Evolutionary conservation across 2,329 filamentous ascomycete genomes (phyloP).

Genomic region (Teratosphaeria viscida): DNA sequence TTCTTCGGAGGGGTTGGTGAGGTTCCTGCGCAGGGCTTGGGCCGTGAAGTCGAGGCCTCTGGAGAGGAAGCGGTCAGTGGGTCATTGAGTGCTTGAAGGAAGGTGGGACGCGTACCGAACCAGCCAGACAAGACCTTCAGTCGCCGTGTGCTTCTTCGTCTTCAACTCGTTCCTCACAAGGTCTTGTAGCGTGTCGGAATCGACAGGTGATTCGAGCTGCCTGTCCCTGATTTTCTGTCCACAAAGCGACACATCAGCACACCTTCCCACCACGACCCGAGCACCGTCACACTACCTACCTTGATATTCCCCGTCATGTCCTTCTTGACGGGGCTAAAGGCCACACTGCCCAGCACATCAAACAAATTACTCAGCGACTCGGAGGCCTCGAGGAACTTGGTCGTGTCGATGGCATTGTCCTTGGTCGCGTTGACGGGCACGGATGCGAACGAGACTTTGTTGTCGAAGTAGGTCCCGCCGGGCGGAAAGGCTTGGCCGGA

Average conservation of each 20-base stretch:
- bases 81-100: not conserved
- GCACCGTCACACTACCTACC: constrained; percentile 37
- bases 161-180: constrained; percentile 82
- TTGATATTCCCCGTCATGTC: constrained; percentile 90
- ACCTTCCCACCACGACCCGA: not conserved
- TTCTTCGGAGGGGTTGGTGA: constrained; percentile 58
- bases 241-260: not conserved
- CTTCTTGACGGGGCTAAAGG: constrained; percentile 82
- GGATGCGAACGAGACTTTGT: constrained; percentile 70
- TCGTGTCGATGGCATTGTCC: constrained; percentile 68
- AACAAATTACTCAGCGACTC: constrained; percentile 83
- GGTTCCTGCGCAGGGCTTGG: constrained; percentile 69
- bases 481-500: constrained; percentile 35
- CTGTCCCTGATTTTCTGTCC: constrained; percentile 77
- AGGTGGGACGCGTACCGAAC: constrained; percentile 48
- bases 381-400: constrained; percentile 81
- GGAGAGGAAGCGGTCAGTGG: constrained; percentile 6
- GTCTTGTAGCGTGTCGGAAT: constrained; percentile 75
- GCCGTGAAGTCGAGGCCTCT: constrained; percentile 92
- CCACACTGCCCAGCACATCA: constrained; percentile 54
- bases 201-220: constrained; percentile 63
- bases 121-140: constrained; percentile 86
- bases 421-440: constrained; percentile 66
- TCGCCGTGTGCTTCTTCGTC: constrained; percentile 76
- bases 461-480: constrained; percentile 74